Percentiles rank a stretch among this genome's conserved stretches.
These are phyloP conservation scores for Moniliophthora roreri DNA, from an alignment of 1,284 basidiomycete genomes.

Conservation along the genomic window DNA sequence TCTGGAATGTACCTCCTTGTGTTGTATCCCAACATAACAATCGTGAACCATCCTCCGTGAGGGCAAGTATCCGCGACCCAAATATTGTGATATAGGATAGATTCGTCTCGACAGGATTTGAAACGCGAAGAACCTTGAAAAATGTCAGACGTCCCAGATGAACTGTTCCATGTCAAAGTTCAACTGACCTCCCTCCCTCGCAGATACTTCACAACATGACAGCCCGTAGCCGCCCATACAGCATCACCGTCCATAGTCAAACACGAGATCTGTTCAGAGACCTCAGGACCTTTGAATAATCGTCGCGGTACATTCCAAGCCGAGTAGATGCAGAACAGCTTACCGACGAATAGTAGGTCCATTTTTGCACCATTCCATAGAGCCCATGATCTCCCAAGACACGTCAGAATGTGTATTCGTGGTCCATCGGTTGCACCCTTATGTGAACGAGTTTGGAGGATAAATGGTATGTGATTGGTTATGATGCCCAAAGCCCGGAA, in stretches of 20 bases:
- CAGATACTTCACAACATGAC: constrained; percentile 74
- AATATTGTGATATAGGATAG: constrained; percentile 72
- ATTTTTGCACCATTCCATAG: constrained; percentile 97
- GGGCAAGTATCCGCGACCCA: constrained; percentile 75
- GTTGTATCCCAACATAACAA: constrained; percentile 81
- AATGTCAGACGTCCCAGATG: constrained; percentile 13
- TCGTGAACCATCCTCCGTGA: constrained; percentile 80
- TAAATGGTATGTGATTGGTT: constrained; percentile 90
- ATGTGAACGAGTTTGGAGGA: constrained; percentile 82
- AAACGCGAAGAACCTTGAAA: constrained; percentile 46
- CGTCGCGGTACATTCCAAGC: constrained; percentile 4
- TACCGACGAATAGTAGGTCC: constrained; percentile 91
- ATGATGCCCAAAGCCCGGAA: constrained; percentile 94
- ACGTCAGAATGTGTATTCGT: constrained; percentile 82
- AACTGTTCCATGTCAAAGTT: constrained; percentile 8
- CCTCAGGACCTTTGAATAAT: constrained; percentile 68
- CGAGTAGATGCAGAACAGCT: constrained; percentile 30
- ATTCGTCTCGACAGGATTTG: constrained; percentile 64
- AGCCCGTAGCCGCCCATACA: constrained; percentile 81
- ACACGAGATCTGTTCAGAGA: constrained; percentile 70
- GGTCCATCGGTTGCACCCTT: constrained; percentile 88
- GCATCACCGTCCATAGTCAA: constrained; percentile 85
- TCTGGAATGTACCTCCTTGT: constrained; percentile 48
- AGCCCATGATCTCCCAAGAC: constrained; percentile 90
- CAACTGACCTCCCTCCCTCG: constrained; percentile 83